Percentiles rank a stretch among this genome's conserved stretches.
Conservation (phyloP, 208 protist genomes). For the Crithidia brevicula region DNA sequence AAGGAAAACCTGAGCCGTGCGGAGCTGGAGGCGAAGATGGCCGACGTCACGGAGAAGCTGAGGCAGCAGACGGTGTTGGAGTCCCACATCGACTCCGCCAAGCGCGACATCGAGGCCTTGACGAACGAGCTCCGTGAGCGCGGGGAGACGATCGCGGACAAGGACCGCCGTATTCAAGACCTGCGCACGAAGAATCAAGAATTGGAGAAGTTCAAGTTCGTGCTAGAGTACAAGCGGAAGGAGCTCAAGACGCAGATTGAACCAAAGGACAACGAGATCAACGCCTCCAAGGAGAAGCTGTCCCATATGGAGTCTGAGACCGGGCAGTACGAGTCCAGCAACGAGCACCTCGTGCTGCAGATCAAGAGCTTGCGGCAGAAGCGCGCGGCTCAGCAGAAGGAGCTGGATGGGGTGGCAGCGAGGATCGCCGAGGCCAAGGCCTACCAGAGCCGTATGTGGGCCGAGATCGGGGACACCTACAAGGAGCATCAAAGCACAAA, state of each 20-base stretch:
- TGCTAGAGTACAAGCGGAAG: slow-evolving; percentile 98
- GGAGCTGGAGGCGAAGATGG: slow-evolving; percentile 92
- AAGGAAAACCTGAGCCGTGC: slow-evolving; percentile 92
- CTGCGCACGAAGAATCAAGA: slow-evolving; percentile 98
- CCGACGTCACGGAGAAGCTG: slow-evolving; percentile 87
- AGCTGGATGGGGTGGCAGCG: slow-evolving; percentile 79
- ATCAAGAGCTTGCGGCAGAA: slow-evolving; percentile 94
- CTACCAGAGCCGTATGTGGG: slow-evolving; percentile 90
- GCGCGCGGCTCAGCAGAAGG: slow-evolving; percentile 92
- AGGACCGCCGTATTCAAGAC: slow-evolving; percentile 97
- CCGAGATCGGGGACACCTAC: slow-evolving; percentile 83
- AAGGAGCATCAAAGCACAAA: slow-evolving; percentile 37
- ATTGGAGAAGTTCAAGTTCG: slow-evolving; percentile 99
- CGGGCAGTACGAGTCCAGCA: slow-evolving; percentile 94
- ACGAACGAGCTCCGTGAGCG: slow-evolving; percentile 94
- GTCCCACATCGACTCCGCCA: slow-evolving; percentile 92
- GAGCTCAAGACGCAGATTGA: slow-evolving; percentile 98
- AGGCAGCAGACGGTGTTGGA: slow-evolving; percentile 85
- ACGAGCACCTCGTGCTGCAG: slow-evolving; percentile 91
- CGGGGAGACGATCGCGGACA: slow-evolving; percentile 96
- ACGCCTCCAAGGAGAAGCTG: slow-evolving; percentile 93
- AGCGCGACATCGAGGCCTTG: slow-evolving; percentile 95
- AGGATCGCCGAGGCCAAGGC: slow-evolving; percentile 79
- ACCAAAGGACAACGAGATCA: slow-evolving; percentile 96
- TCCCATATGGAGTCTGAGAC: slow-evolving; percentile 95